Conservation (phyloP, 1,284 basidiomycete species). For the Puccinia coronata region DNA sequence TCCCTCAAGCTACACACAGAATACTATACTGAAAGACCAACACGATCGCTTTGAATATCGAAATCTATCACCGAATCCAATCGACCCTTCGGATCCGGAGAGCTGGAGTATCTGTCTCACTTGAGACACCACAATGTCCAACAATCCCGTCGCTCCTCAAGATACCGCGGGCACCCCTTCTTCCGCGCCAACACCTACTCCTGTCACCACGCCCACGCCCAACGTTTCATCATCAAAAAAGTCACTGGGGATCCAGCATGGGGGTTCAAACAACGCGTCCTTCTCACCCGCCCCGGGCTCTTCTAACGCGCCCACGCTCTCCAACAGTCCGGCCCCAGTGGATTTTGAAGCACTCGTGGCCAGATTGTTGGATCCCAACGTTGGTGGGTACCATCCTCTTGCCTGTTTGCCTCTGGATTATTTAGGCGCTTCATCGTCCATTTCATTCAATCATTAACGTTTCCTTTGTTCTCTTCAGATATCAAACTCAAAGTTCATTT, state of each 20-base stretch:
- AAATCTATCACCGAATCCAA: neutral
- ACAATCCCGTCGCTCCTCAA: slow-evolving; percentile 11
- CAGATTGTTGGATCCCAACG: slow-evolving; percentile 51
- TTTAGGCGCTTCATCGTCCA: neutral
- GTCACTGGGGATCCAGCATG: neutral
- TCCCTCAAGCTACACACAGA: neutral
- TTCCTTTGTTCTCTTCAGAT: slow-evolving; percentile 41
- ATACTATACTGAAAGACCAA: too few species aligned
- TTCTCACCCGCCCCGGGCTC: slow-evolving; percentile 22
- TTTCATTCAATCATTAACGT: neutral
- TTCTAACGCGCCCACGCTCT: slow-evolving; percentile 11
- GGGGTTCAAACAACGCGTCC: slow-evolving; percentile 17
- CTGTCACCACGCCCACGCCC: slow-evolving; percentile 17
- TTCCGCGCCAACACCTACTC: slow-evolving; percentile 32
- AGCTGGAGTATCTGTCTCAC: neutral
- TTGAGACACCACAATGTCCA: slow-evolving; percentile 4
- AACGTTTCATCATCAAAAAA: slow-evolving; percentile 20
- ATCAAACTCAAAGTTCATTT: slow-evolving; percentile 64
- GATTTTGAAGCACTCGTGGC: slow-evolving; percentile 54
- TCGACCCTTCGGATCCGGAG: neutral
- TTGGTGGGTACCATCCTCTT: slow-evolving; percentile 51
- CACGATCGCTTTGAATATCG: neutral
- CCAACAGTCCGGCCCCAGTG: slow-evolving; percentile 8
- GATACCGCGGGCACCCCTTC: slow-evolving; percentile 33
- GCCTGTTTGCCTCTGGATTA: neutral